A percentile compares a stretch with the other conserved stretches of the same genome.
Evolutionary conservation across 176 grass and related monocot species (phyloP).

Genomic region (Sorghum bicolor): DNA sequence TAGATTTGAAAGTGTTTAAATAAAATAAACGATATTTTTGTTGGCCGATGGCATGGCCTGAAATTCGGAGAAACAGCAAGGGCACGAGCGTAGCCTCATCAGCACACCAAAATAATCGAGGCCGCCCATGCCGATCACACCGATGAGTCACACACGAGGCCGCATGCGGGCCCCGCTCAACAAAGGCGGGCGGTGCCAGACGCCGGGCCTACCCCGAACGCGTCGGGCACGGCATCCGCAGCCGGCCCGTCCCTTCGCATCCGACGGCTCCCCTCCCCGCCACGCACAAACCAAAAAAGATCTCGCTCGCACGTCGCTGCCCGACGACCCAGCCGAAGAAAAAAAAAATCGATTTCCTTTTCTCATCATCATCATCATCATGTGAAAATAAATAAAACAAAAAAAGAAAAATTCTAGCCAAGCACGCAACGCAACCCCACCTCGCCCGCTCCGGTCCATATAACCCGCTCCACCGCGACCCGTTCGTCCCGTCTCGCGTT

Average conservation of each 20-base stretch:
- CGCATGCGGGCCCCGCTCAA: conserved; percentile 20
- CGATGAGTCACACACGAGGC: not conserved
- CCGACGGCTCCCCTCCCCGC: not conserved
- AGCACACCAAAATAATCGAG: conserved; percentile 11
- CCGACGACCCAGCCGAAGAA: not conserved
- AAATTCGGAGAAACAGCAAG: not conserved
- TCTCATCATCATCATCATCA: not conserved
- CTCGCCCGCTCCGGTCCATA: conserved; percentile 1
- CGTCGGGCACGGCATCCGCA: not conserved
- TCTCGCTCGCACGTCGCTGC: not conserved
- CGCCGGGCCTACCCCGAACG: not conserved
- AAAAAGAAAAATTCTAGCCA: not conserved
- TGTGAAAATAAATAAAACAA: not conserved
- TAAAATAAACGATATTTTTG: not conserved
- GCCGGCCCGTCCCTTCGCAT: conserved; percentile 20
- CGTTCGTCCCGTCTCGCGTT: not conserved
- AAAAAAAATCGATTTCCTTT: not conserved
- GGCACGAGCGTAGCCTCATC: rapidly evolving
- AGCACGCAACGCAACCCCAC: not conserved
- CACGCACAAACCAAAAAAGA: not conserved
- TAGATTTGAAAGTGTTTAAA: no score
- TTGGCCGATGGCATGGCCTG: not conserved
- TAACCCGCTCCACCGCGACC: not conserved
- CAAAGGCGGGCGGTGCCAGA: conserved; percentile 21
- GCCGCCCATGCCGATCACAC: not conserved